Evolutionary conservation across 108 stramenopile genomes (phyloP), one percentile per base, ranked within the genome.

Genomic region (Skeletonema tropicum): DNA sequence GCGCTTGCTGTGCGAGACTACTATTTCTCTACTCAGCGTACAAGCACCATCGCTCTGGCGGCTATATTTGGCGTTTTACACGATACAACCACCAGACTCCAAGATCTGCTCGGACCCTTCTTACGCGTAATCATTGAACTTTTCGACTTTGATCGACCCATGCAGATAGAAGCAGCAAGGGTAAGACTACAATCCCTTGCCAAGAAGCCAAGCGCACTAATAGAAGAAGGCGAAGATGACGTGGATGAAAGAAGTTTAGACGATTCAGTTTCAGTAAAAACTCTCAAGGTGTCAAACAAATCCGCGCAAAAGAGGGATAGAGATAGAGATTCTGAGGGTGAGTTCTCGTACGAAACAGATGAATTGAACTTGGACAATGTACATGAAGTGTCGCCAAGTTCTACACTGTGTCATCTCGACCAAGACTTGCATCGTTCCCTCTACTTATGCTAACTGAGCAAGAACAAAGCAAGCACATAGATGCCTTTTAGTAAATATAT

Each of bases 1-100:
- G 85, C 82, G 61, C 26, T 66, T 55, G 55, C 81, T 12, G 66
- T 85, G 7, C 29, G 71, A 52, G 70, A 76, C 31, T 71, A 66
- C 33, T 58, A 63, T 23, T 69, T 82, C 45, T n/a, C 66, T 14
- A 49, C 64, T 4, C 30, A 64, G 31, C 63, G 57, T 19, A 67
- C 76, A 19, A 77, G 76, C 33, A 68, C 57, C 0, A 57, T 79
- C 3, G 85, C 85, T 17, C 29, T 82, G 7, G 76, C 80, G 19
- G 69, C 75, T 17, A 26, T 85, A 14, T 55, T 82, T 9, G 82
- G 77, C 64, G 62, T 76, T 13, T 29, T 84, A 7, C 69, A 71
- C 5, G 57, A 57, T 21, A 23, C 7, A 12, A 17, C 0, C 35
- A 42, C 21, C 23, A 17, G 3, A 3, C 14, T 36, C 19, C 17